Percentiles rank a stretch among this genome's conserved stretches.
phyloP scores from a whole-genome alignment of 2,329 filamentous ascomycete species.

The Akanthomyces muscarius region DNA sequence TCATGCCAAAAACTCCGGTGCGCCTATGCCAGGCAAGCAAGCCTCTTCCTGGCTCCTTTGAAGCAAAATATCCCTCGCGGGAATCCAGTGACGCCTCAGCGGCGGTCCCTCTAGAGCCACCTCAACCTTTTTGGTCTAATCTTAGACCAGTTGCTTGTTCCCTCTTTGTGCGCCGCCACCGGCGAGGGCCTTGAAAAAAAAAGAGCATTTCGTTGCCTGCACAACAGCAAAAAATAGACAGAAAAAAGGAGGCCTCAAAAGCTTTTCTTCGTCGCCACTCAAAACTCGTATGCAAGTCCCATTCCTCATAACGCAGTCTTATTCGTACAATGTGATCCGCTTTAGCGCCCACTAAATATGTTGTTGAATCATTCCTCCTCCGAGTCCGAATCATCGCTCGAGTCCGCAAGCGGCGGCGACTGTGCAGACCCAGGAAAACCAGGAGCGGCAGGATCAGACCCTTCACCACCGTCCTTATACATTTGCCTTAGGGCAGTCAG shows the following conservation, averaged over 20 bases:
- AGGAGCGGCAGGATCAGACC: slow-evolving; percentile 25
- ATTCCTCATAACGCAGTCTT: slow-evolving; percentile 15
- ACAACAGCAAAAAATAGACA: background rate
- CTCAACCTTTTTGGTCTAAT: background rate
- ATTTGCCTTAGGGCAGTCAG: slow-evolving; percentile 51
- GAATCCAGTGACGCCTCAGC: background rate
- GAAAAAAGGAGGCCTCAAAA: background rate
- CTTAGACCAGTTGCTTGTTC: background rate
- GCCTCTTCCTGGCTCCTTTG: slow-evolving; percentile 2
- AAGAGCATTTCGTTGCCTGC: background rate
- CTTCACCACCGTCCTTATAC: slow-evolving; percentile 34
- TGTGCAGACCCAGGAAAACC: slow-evolving; percentile 22
- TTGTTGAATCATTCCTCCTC: slow-evolving; percentile 39
- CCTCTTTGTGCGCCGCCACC: background rate
- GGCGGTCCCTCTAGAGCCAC: slow-evolving; percentile 5
- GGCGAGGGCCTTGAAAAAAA: background rate
- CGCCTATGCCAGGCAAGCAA: slow-evolving; percentile 3
- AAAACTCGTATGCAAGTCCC: slow-evolving; percentile 13
- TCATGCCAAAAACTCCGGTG: slow-evolving; percentile 14
- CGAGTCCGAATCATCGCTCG: slow-evolving; percentile 44
- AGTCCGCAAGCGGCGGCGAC: slow-evolving; percentile 30
- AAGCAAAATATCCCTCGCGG: slow-evolving; percentile 15
- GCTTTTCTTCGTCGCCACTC: slow-evolving; percentile 1
- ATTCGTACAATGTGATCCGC: slow-evolving; percentile 13
- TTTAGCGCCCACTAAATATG: background rate